phyloP scores from a whole-genome alignment of 2,329 filamentous ascomycete genomes.

The Venturia carpophila region DNA sequence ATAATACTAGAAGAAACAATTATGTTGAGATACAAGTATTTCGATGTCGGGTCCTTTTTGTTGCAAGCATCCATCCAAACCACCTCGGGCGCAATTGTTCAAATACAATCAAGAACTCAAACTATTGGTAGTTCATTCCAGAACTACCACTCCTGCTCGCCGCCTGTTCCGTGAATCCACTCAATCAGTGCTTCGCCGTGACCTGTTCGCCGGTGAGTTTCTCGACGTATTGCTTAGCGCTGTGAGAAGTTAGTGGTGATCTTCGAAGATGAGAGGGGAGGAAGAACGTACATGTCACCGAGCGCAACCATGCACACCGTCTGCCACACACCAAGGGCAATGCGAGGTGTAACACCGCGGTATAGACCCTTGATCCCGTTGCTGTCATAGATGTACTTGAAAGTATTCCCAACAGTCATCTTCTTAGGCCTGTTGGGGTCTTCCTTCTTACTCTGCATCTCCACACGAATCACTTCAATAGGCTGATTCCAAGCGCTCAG shows the following conservation, averaged over 20 bases:
- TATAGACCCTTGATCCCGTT: conserved; percentile 91
- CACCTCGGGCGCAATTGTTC: not conserved
- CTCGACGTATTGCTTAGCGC: conserved; percentile 58
- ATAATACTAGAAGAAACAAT: not conserved
- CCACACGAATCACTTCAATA: conserved; percentile 98
- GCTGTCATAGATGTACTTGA: conserved; percentile 77
- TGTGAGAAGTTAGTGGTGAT: conserved; percentile 27
- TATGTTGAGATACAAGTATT: not conserved
- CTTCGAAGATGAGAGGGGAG: not conserved
- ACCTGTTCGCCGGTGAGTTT: conserved; percentile 56
- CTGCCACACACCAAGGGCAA: conserved; percentile 96
- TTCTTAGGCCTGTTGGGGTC: conserved; percentile 99
- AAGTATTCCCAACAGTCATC: conserved; percentile 83
- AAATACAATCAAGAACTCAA: not conserved
- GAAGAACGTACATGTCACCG: conserved; percentile 77
- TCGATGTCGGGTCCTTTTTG: not conserved
- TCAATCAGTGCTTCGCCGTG: conserved; percentile 55
- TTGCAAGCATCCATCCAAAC: too few species aligned
- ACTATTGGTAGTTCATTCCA: not conserved
- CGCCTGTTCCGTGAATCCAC: not conserved
- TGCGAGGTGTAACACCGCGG: conserved; percentile 87
- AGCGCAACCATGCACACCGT: conserved; percentile 99
- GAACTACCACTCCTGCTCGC: not conserved
- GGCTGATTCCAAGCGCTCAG: conserved; percentile 98
- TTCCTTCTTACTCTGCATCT: conserved; percentile 99